These are phyloP conservation scores for Oenanthe javanica DNA, from an alignment of 140 eudicot genomes.

Conservation along the genomic window DNA sequence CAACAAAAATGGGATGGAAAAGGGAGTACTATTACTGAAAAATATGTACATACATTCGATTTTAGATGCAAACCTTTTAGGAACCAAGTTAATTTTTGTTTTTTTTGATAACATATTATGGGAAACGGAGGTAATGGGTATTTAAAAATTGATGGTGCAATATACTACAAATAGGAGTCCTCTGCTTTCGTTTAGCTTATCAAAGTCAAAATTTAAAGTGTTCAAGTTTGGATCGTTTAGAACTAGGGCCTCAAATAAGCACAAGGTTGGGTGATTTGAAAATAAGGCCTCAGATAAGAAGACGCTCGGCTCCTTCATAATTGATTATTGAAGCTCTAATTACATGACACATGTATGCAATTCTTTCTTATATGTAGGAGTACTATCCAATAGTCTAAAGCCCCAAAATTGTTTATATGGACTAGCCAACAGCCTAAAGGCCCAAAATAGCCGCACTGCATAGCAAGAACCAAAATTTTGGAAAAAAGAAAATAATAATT, in stretches of 20 bases:
- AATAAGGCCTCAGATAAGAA: no score
- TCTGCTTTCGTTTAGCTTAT: not conserved
- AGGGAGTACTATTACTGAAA: not conserved
- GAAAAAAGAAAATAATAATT: not conserved
- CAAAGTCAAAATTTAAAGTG: not conserved
- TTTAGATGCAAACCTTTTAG: not conserved
- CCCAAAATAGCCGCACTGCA: not conserved
- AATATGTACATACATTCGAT: not conserved
- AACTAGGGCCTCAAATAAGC: not conserved
- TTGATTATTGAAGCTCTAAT: not conserved
- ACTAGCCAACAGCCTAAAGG: not conserved
- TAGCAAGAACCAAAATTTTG: not conserved
- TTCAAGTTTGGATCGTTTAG: not conserved
- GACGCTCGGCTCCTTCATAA: no score
- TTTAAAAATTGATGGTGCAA: not conserved
- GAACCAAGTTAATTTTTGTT: not conserved
- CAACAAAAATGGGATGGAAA: not conserved
- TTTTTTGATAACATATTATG: not conserved
- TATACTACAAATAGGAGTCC: not conserved
- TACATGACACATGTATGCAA: not conserved
- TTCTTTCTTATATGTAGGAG: not conserved
- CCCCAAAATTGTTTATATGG: not conserved
- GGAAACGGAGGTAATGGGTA: not conserved
- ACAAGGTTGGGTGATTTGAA: not conserved
- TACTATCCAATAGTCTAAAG: no score